These are phyloP conservation scores for Alisma plantagoaquatica DNA, from an alignment of 106 monocot species.

Conservation along the genomic window DNA sequence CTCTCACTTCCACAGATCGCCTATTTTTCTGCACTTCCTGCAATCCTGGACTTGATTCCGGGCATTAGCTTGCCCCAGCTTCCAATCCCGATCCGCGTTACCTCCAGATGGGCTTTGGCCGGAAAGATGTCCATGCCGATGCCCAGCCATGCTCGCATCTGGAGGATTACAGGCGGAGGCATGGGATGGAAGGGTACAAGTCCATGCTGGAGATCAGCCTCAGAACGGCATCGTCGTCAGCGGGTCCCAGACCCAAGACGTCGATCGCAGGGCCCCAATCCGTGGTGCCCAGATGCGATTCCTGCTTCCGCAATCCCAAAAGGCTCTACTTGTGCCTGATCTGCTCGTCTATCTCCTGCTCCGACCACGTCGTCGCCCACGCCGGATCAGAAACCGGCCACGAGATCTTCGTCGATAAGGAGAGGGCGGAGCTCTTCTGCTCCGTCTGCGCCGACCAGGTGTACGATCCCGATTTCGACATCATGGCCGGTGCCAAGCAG, in stretches of 20 bases:
- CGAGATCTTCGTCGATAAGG: conserved; percentile 45
- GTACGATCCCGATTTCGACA: conserved; percentile 49
- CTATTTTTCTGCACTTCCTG: too few relatives aligned
- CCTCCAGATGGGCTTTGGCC: background rate
- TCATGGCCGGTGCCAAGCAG: conserved; percentile 14
- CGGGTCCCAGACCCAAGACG: conserved; percentile 11
- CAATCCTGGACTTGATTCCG: too few relatives aligned
- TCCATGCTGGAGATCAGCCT: conserved; percentile 21
- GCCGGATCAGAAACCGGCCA: conserved; percentile 18
- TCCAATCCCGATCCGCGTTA: too few relatives aligned
- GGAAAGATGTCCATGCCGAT: conserved; percentile 11
- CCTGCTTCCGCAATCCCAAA: conserved; percentile 6
- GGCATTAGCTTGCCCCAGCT: too few relatives aligned
- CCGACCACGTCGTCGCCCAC: conserved; percentile 28
- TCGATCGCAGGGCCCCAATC: conserved; percentile 4
- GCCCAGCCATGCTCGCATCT: conserved; percentile 44
- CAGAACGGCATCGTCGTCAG: too few relatives aligned
- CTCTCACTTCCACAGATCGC: too few relatives aligned
- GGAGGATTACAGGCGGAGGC: conserved; percentile 16
- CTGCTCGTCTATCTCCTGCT: conserved; percentile 32
- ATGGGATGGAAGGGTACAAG: conserved; percentile 23
- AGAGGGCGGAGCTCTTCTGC: conserved; percentile 62
- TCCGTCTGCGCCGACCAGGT: conserved; percentile 48
- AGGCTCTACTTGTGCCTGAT: conserved; percentile 40
- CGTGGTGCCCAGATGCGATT: conserved; percentile 17